Evolutionary conservation across 2,329 filamentous ascomycete genomes (phyloP).

Genomic region (Verticillium albo-atrum): DNA sequence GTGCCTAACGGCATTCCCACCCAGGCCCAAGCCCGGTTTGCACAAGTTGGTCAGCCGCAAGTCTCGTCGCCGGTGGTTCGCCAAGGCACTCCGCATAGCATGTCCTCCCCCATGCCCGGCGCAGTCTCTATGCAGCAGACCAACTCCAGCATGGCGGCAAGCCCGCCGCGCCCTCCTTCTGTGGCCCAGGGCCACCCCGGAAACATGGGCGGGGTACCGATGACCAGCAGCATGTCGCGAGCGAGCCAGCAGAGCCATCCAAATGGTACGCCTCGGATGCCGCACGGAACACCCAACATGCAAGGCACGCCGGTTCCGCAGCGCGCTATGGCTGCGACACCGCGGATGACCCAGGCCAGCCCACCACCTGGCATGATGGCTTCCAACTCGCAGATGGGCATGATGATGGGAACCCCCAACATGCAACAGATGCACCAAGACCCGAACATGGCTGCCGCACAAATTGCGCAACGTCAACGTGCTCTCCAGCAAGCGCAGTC

Average conservation of each 20-base stretch:
- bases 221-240: slow-evolving; percentile 60
- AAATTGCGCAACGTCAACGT: slow-evolving; percentile 45
- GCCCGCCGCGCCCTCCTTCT: slow-evolving; percentile 62
- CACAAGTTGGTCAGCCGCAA: slow-evolving; percentile 56
- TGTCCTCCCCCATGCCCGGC: slow-evolving; percentile 62
- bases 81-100: slow-evolving; percentile 60
- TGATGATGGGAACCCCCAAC: slow-evolving; percentile 29
- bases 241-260: slow-evolving; percentile 64
- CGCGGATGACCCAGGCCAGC: slow-evolving; percentile 59
- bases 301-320: slow-evolving; percentile 56
- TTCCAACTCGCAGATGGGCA: slow-evolving; percentile 50
- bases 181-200: slow-evolving; percentile 55
- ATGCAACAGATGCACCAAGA: slow-evolving; percentile 35
- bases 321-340: slow-evolving; percentile 49
- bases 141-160: slow-evolving; percentile 64
- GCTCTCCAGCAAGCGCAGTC: slow-evolving; percentile 37
- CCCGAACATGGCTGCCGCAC: slow-evolving; percentile 33
- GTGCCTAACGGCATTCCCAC: slow-evolving; percentile 36
- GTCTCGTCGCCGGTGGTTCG: slow-evolving; percentile 64
- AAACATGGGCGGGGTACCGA: slow-evolving; percentile 47
- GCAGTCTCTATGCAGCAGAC: slow-evolving; percentile 61
- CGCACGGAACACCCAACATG: slow-evolving; percentile 57
- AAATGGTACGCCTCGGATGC: slow-evolving; percentile 59
- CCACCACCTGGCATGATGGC: slow-evolving; percentile 57
- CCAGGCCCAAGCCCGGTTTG: slow-evolving; percentile 43